Percentiles rank a stretch among this genome's conserved stretches.
These are phyloP conservation scores for Toxicodendron radicans DNA, from an alignment of 345 rosid species.

Conservation along the genomic window DNA sequence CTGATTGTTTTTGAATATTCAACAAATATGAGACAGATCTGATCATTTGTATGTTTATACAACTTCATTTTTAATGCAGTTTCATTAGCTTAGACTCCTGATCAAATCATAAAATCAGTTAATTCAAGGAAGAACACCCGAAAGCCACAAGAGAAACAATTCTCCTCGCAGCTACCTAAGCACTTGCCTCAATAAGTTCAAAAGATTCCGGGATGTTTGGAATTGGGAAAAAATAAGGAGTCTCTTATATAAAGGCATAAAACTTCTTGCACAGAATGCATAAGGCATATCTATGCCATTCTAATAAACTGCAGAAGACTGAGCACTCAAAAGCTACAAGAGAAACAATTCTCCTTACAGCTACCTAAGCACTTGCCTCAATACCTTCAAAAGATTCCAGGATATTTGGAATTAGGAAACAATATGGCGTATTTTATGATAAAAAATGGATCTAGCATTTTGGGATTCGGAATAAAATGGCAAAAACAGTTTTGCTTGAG, in stretches of 20 bases:
- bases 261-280: too few species aligned
- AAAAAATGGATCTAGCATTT: too few species aligned
- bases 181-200: background rate
- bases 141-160: background rate
- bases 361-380: background rate
- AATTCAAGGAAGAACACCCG: background rate
- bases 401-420: too few species aligned
- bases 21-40: background rate
- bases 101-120: background rate
- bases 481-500: too few species aligned
- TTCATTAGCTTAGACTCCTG: background rate
- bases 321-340: background rate
- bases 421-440: too few species aligned
- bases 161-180: background rate
- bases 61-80: background rate
- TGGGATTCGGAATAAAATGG: too few species aligned
- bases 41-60: background rate
- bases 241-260: too few species aligned
- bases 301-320: too few species aligned
- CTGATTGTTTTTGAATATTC: background rate
- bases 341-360: background rate
- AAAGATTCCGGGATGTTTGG: too few species aligned
- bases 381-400: background rate
- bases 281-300: too few species aligned
- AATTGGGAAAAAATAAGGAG: too few species aligned